These are phyloP conservation scores for Gigaspora rosea DNA, from an alignment of 192 early-diverging fungal genomes.

Conservation along the genomic window DNA sequence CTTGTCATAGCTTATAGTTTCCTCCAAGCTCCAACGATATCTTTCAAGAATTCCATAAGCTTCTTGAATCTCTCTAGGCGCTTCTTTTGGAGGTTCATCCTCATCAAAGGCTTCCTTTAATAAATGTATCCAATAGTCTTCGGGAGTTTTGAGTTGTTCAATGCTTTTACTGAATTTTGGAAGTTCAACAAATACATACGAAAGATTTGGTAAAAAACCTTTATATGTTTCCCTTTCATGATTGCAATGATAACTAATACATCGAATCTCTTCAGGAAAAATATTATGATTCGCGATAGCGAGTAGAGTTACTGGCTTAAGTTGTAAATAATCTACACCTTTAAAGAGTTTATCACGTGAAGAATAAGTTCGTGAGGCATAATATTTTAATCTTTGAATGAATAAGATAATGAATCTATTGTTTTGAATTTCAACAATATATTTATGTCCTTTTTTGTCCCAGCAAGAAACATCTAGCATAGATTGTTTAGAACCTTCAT, in stretches of 20 bases:
- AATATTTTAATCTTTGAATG: neutral
- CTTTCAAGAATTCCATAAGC: neutral
- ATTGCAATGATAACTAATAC: conserved; percentile 6
- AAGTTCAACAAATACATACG: conserved; percentile 7
- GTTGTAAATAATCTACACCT: neutral
- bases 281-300: conserved; percentile 3
- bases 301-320: neutral
- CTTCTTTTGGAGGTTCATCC: neutral
- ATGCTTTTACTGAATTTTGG: neutral
- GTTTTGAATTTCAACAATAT: conserved; percentile 8
- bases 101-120: neutral
- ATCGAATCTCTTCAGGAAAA: neutral
- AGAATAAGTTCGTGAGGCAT: neutral
- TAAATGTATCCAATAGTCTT: conserved; percentile 14
- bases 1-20: neutral
- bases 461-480: neutral
- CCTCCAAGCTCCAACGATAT: neutral
- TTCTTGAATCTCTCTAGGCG: neutral
- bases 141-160: neutral
- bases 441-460: neutral
- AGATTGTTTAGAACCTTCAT: neutral
- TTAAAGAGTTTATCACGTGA: neutral
- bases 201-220: conserved; percentile 7
- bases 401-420: neutral
- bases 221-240: neutral